phyloP scores from a whole-genome alignment of 768 basidiomycete genomes.

The Naganishia friedmannii region DNA sequence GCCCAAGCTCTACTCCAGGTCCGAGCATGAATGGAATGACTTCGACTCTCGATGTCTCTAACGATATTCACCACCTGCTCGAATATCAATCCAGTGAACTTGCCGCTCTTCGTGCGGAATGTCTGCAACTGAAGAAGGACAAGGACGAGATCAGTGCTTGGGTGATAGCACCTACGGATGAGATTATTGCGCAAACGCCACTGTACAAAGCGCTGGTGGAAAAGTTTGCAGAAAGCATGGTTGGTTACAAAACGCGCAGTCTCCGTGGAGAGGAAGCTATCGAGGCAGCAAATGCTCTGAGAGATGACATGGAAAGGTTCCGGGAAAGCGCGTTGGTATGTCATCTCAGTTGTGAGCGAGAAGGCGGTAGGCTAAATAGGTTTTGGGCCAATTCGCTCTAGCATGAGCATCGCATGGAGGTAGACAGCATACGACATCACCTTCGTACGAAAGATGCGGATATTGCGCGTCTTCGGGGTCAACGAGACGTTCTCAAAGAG shows the following conservation, averaged over 20 bases:
- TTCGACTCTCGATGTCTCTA: neutral
- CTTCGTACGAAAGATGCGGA: conserved; percentile 49
- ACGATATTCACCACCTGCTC: conserved; percentile 2
- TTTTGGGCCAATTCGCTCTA: no score
- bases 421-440: conserved; percentile 56
- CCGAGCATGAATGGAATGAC: conserved; percentile 1
- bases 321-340: conserved; percentile 2
- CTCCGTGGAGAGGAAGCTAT: conserved; percentile 15
- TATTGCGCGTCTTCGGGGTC: conserved; percentile 50
- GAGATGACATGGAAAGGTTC: conserved; percentile 19
- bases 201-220: conserved; percentile 17
- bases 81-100: conserved; percentile 23
- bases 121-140: conserved; percentile 2
- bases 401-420: conserved; percentile 42
- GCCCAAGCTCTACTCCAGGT: neutral
- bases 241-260: conserved; percentile 2
- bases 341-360: neutral
- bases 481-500: conserved; percentile 59
- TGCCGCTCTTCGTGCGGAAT: conserved; percentile 18
- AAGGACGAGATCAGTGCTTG: conserved; percentile 18
- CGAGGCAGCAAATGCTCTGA: conserved; percentile 12
- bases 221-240: conserved; percentile 23
- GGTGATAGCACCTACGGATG: conserved; percentile 21
- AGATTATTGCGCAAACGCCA: conserved; percentile 19
- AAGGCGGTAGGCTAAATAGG: neutral